Conservation (phyloP, 108 stramenopile species). For the Seminavis robusta region DNA sequence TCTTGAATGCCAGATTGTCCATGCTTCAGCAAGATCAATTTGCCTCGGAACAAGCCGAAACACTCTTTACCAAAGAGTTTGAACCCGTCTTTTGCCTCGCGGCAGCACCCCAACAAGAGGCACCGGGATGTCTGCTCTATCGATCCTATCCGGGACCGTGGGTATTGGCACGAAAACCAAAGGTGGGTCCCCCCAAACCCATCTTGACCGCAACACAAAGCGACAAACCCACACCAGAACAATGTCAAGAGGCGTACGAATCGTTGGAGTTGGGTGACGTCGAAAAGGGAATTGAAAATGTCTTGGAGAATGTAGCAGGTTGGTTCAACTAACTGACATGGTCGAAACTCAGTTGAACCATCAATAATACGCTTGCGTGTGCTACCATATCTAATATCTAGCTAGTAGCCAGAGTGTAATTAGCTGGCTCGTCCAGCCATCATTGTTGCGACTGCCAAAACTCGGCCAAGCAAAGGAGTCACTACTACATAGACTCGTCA, state of each 20-base stretch:
- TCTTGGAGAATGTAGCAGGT: conserved; percentile 64
- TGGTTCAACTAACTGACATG: conserved; percentile 52
- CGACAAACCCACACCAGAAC: conserved; percentile 38
- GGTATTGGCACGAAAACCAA: conserved; percentile 78
- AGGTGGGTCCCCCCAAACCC: conserved; percentile 68
- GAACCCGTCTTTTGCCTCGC: conserved; percentile 66
- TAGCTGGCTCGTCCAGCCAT: background rate
- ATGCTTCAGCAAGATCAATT: conserved; percentile 53
- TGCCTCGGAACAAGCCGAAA: conserved; percentile 42
- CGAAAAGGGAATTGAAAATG: conserved; percentile 66
- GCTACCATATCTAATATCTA: background rate
- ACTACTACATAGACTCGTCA: background rate
- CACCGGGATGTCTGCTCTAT: conserved; percentile 70
- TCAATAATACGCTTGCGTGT: background rate
- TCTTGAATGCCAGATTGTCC: conserved; percentile 70
- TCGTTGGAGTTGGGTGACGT: conserved; percentile 56
- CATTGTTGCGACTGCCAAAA: background rate
- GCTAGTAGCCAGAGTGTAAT: too few species aligned
- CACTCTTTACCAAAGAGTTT: conserved; percentile 61
- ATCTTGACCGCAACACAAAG: conserved; percentile 45
- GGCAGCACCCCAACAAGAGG: conserved; percentile 69
- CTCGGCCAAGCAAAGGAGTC: background rate
- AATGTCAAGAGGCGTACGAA: conserved; percentile 53
- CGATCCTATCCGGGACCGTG: conserved; percentile 63
- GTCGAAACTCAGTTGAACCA: background rate